Evolutionary conservation across 1,284 basidiomycete genomes (phyloP), one percentile per base, ranked within the genome.

Genomic region (Malassezia cuniculi): DNA sequence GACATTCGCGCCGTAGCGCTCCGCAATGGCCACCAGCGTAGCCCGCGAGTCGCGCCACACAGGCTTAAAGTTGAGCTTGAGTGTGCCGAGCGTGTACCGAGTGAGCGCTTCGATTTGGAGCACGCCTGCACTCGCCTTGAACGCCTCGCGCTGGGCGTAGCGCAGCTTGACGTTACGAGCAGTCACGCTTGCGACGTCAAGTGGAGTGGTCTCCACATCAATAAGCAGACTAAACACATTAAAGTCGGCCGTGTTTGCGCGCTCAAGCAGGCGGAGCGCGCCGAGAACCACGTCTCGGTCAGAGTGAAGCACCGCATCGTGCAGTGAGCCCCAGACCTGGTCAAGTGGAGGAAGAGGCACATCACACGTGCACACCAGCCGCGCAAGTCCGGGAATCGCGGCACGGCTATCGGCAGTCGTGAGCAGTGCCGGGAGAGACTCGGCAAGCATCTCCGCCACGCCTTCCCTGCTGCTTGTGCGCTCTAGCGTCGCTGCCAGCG

Each of bases 11-110:
- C 50, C 8, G 36, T 41, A 6, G 12, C 47, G 15, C 6, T 31
- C 20, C 8, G 52, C 47, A 11, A 65, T 41, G 20, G 60, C 61
- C 2, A 52, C 48, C 3, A 66, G 32, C 6, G 57, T 51, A 32
- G 52, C 50, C 35, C 54, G 50, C 15, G 48, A 47, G 31, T 63
- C 63, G 5, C 39, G 36, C 63, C 63, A 66, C 20, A 65, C 37
- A 0, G 63, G 63, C n/a, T 49, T 45, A 28, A 66, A 42, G 27
- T 66, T 66, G 41, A 66, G 38, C 48, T 62, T 65, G 38, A 63
- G 39, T 22, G 53, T 60, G 33, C 53, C 53, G 26, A 63, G 46
- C 14, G 60, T 36, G 40, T 57, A 62, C 10, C 42, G 43, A 14
- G 54, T 31, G 4, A 57, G 28, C 17, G 37, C 27, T 12, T 34